These are phyloP conservation scores for Trypanosoma boissoni DNA, from an alignment of 208 protist genomes.

Conservation along the genomic window DNA sequence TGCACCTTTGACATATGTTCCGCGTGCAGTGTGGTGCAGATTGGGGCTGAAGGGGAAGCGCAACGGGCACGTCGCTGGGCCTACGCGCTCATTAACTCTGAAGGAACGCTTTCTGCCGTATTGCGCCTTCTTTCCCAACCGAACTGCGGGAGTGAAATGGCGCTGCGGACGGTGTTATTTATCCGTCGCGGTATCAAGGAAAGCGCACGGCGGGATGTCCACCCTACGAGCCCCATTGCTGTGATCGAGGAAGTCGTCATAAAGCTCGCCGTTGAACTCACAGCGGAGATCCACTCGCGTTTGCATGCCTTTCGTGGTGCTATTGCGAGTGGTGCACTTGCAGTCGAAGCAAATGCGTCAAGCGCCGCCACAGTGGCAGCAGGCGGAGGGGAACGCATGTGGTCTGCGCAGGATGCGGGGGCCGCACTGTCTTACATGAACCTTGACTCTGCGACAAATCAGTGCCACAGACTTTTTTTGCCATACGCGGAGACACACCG, in stretches of 20 bases:
- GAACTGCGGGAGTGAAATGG: slow-evolving; percentile 40
- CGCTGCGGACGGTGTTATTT: slow-evolving; percentile 33
- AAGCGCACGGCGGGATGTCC: slow-evolving; percentile 44
- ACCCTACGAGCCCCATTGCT: slow-evolving; percentile 2
- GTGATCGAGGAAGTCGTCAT: slow-evolving; percentile 22
- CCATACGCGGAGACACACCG: slow-evolving; percentile 50
- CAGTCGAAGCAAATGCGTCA: too few species aligned
- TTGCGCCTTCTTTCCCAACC: slow-evolving; percentile 47
- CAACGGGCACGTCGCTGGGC: slow-evolving; percentile 39
- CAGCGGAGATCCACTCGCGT: slow-evolving; percentile 22
- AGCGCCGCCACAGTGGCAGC: background rate
- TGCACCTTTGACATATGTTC: slow-evolving; percentile 77
- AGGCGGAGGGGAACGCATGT: background rate
- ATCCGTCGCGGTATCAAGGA: slow-evolving; percentile 50
- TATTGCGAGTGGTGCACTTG: slow-evolving; percentile 5
- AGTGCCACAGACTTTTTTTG: slow-evolving; percentile 45
- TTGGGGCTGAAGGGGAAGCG: slow-evolving; percentile 37
- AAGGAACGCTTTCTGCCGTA: slow-evolving; percentile 35
- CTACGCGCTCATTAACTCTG: slow-evolving; percentile 32
- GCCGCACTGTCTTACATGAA: slow-evolving; percentile 22
- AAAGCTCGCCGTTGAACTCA: slow-evolving; percentile 15
- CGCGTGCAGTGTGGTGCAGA: slow-evolving; percentile 46
- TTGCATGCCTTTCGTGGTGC: slow-evolving; percentile 20
- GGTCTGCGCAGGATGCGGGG: slow-evolving; percentile 23
- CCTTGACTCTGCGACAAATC: slow-evolving; percentile 16